Evolutionary conservation across 106 monocot species (phyloP).

Genomic region (Dactylorhiza incarnata): DNA sequence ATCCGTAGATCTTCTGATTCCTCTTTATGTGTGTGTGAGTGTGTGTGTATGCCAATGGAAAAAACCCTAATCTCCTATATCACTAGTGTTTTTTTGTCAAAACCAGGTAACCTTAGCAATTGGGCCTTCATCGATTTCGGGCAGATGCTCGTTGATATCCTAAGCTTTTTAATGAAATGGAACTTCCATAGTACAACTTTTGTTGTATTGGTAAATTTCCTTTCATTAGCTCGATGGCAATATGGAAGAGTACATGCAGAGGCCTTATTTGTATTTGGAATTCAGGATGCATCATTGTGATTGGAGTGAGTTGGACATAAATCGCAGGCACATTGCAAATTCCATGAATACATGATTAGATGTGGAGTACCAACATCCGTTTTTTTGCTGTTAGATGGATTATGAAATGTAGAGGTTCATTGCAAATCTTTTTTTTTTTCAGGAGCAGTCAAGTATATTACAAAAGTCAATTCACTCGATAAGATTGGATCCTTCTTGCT

Average conservation of each 20-base stretch:
- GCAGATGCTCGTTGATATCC: background rate
- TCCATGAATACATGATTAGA: background rate
- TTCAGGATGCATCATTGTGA: background rate
- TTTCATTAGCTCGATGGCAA: background rate
- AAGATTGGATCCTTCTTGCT: constrained; percentile 64
- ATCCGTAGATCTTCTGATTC: no score
- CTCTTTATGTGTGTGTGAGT: no score
- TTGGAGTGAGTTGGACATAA: background rate
- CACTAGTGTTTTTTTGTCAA: no score
- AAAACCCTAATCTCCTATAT: no score
- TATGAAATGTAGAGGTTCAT: background rate
- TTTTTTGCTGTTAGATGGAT: background rate
- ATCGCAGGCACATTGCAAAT: background rate
- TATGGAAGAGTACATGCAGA: background rate
- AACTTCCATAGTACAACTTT: background rate
- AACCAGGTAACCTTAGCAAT: no score
- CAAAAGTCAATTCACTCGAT: constrained; percentile 65
- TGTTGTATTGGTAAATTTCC: background rate
- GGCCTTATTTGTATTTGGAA: background rate
- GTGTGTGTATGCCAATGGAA: no score
- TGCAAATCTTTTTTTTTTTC: constrained; percentile 14
- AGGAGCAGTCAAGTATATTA: constrained; percentile 80
- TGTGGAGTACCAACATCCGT: background rate
- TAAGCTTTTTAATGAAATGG: background rate
- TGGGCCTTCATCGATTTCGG: no score